Evolutionary conservation across 2,329 filamentous ascomycete species (phyloP).

Genomic region (Beauveria asiatica): DNA sequence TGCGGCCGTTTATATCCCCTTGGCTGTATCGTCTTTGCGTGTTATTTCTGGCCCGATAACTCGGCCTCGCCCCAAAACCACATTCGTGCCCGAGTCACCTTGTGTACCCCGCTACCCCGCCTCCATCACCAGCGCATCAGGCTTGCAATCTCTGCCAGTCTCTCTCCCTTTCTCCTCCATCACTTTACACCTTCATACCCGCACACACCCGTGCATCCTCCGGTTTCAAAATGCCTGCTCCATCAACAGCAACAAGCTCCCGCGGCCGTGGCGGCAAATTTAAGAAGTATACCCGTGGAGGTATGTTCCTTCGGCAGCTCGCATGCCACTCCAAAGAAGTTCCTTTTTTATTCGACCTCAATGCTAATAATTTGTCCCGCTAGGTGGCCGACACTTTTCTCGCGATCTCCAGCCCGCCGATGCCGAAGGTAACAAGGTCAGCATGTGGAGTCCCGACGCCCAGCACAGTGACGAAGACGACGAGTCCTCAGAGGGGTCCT

Average conservation of each 20-base stretch:
- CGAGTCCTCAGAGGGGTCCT: conserved; percentile 44
- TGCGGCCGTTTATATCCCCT: neutral
- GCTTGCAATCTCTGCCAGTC: conserved; percentile 5
- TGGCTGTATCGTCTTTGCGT: neutral
- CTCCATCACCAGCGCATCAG: conserved; percentile 8
- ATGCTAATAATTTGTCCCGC: conserved; percentile 13
- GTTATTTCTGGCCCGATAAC: neutral
- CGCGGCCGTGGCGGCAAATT: conserved; percentile 89
- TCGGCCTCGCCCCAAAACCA: neutral
- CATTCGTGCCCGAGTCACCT: conserved; percentile 5
- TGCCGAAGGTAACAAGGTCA: conserved; percentile 77
- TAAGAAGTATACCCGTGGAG: conserved; percentile 86
- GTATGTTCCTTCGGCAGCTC: conserved; percentile 33
- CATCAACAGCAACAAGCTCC: conserved; percentile 40
- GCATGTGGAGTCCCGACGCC: conserved; percentile 70
- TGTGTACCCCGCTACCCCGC: conserved; percentile 11
- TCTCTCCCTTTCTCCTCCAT: neutral
- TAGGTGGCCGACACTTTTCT: conserved; percentile 93
- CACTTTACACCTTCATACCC: neutral
- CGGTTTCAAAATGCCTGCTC: conserved; percentile 32
- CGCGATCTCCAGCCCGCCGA: conserved; percentile 83
- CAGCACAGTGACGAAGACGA: conserved; percentile 40
- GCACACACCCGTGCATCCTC: conserved; percentile 12
- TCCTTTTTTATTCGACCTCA: conserved; percentile 5
- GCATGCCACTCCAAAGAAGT: neutral